These are phyloP conservation scores for Boletus pseudo-olivaceus DNA, from an alignment of 768 basidiomycete genomes.

Conservation along the genomic window DNA sequence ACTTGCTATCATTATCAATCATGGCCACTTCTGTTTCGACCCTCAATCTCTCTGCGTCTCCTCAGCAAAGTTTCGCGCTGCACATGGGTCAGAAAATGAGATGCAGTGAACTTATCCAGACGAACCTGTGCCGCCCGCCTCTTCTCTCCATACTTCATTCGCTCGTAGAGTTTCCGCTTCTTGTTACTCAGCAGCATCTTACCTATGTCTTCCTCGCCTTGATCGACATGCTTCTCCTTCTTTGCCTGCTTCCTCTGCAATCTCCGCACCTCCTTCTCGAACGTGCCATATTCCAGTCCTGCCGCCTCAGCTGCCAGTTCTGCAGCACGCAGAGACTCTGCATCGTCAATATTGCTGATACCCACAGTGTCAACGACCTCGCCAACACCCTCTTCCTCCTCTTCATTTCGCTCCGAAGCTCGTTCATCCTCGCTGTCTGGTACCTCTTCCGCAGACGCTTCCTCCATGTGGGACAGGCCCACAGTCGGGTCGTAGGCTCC, in stretches of 20 bases:
- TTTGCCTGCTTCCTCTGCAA: constrained; percentile 40
- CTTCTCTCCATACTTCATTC: constrained; percentile 83
- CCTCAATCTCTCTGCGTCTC: constrained; percentile 53
- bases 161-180: constrained; percentile 89
- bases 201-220: constrained; percentile 77
- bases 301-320: constrained; percentile 91
- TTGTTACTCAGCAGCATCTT: constrained; percentile 99
- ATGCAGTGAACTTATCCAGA: constrained; percentile 6
- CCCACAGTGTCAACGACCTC: constrained; percentile 27
- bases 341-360: constrained; percentile 45
- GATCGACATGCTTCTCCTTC: constrained; percentile 35
- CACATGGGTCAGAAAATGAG: constrained; percentile 8
- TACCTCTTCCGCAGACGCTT: constrained; percentile 29
- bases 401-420: constrained; percentile 17
- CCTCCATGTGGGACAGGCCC: constrained; percentile 24
- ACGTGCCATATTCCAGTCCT: constrained; percentile 74
- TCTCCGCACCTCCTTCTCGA: constrained; percentile 73
- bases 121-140: constrained; percentile 78
- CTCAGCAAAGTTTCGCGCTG: constrained; percentile 62
- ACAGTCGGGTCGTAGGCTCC: constrained; percentile 71
- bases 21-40: constrained; percentile 23
- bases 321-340: constrained; percentile 72
- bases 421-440: constrained; percentile 28
- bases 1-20: not conserved
- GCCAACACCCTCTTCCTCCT: constrained; percentile 28